Evolutionary conservation across 352 stramenopile species (phyloP).

Genomic region (Phytopythium delawarense): DNA sequence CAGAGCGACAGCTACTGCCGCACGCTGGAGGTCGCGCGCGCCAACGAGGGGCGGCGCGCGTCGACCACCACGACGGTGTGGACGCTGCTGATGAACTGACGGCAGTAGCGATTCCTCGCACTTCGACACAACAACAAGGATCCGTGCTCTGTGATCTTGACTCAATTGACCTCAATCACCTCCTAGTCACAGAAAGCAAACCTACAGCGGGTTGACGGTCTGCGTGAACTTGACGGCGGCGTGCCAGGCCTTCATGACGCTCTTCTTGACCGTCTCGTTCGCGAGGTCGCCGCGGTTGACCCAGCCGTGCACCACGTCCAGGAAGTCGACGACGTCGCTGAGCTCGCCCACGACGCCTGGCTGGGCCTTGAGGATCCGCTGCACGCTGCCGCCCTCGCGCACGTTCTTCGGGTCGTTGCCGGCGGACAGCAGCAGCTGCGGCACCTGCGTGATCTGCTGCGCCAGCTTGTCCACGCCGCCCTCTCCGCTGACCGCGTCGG

Average conservation of each 20-base stretch:
- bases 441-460: slow-evolving; percentile 24
- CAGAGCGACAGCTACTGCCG: slow-evolving; percentile 12
- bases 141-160: not conserved
- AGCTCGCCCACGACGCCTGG: slow-evolving; percentile 7
- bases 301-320: slow-evolving; percentile 45
- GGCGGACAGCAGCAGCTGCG: slow-evolving; percentile 39
- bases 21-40: not conserved
- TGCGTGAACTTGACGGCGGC: slow-evolving; percentile 24
- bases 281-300: slow-evolving; percentile 54
- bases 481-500: slow-evolving; percentile 17
- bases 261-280: slow-evolving; percentile 23
- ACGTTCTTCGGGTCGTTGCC: slow-evolving; percentile 42
- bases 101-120: not conserved
- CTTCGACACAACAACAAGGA: not conserved
- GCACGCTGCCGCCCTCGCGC: slow-evolving; percentile 23
- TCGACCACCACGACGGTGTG: slow-evolving; percentile 12
- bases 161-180: not conserved
- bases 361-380: slow-evolving; percentile 35
- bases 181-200: not conserved
- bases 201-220: slow-evolving; percentile 22
- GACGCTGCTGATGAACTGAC: slow-evolving; percentile 17
- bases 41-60: not conserved
- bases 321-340: slow-evolving; percentile 39
- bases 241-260: slow-evolving; percentile 43
- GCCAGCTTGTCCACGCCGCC: slow-evolving; percentile 35